phyloP scores from a whole-genome alignment of 2,329 filamentous ascomycete genomes.

The Hypoxylon rubiginosum region DNA sequence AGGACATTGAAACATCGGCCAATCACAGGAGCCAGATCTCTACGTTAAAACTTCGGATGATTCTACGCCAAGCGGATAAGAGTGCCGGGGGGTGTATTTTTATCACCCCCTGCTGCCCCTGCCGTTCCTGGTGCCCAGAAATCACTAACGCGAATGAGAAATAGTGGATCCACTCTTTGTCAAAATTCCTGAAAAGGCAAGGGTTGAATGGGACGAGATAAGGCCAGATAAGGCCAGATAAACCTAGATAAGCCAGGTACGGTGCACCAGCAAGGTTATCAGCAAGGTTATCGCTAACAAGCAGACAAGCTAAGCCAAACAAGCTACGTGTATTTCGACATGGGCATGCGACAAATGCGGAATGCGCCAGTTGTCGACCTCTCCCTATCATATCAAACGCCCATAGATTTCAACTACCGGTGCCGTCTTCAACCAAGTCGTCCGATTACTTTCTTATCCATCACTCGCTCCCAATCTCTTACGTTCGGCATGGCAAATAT shows the following conservation, averaged over 20 bases:
- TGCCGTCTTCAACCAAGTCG: constrained; percentile 9
- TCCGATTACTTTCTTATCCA: constrained; percentile 27
- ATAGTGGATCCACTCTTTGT: constrained; percentile 19
- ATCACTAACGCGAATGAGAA: constrained; percentile 31
- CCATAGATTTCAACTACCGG: no score
- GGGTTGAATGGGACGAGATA: constrained; percentile 28
- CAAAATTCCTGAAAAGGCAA: constrained; percentile 28
- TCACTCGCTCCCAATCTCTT: constrained; percentile 22
- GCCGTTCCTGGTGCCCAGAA: constrained; percentile 28
- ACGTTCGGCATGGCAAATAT: constrained; percentile 34
- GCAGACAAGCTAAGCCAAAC: no score
- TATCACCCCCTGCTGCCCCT: no score
- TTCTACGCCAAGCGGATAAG: constrained; percentile 2
- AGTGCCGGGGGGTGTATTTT: not conserved
- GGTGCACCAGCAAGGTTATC: no score
- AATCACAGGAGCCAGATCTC: no score
- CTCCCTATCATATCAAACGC: not conserved
- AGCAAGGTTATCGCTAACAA: no score
- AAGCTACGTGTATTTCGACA: not conserved
- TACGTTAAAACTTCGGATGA: no score
- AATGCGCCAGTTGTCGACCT: constrained; percentile 8
- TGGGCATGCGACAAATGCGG: not conserved
- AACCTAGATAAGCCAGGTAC: no score
- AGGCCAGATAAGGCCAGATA: constrained; percentile 25
- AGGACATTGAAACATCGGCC: not conserved